These are phyloP conservation scores for Ophiocordyceps camponoti-rufipedis DNA, from an alignment of 2,329 filamentous ascomycete genomes.

Conservation along the genomic window DNA sequence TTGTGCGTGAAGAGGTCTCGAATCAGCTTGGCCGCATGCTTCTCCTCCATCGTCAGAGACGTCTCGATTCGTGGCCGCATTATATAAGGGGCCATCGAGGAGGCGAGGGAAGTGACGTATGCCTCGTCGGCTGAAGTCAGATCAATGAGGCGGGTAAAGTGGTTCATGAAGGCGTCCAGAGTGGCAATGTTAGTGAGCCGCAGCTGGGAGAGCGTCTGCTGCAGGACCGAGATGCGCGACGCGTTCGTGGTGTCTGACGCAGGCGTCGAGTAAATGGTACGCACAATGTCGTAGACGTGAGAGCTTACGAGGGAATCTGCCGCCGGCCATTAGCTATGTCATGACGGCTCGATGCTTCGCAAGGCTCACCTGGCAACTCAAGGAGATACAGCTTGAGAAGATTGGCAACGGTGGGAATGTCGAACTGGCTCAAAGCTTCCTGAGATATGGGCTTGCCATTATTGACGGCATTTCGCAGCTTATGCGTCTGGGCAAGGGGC, in stretches of 20 bases:
- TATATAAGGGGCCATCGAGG: conserved; percentile 64
- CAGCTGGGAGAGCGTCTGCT: conserved; percentile 88
- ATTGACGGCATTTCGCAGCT: conserved; percentile 67
- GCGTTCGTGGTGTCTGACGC: conserved; percentile 58
- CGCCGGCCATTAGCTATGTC: neutral
- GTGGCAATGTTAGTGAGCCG: conserved; percentile 95
- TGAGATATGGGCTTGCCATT: conserved; percentile 64
- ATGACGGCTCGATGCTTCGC: neutral
- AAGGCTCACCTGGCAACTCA: conserved; percentile 68
- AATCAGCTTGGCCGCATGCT: conserved; percentile 76
- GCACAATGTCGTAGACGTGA: conserved; percentile 96
- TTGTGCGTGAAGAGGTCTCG: conserved; percentile 89
- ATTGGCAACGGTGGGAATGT: conserved; percentile 85
- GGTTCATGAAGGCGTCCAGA: conserved; percentile 94
- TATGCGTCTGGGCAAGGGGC: conserved; percentile 66
- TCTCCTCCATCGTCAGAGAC: conserved; percentile 87
- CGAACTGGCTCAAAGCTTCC: conserved; percentile 69
- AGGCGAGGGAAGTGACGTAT: conserved; percentile 60
- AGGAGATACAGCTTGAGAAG: conserved; percentile 86
- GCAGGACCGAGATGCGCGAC: conserved; percentile 73
- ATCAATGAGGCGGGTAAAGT: conserved; percentile 93
- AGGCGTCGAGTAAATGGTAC: conserved; percentile 83
- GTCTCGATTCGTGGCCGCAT: conserved; percentile 75
- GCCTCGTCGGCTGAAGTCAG: conserved; percentile 87
- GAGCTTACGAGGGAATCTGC: conserved; percentile 93